Conservation (phyloP, 352 stramenopile genomes). For the Pythium folliculosum region DNA sequence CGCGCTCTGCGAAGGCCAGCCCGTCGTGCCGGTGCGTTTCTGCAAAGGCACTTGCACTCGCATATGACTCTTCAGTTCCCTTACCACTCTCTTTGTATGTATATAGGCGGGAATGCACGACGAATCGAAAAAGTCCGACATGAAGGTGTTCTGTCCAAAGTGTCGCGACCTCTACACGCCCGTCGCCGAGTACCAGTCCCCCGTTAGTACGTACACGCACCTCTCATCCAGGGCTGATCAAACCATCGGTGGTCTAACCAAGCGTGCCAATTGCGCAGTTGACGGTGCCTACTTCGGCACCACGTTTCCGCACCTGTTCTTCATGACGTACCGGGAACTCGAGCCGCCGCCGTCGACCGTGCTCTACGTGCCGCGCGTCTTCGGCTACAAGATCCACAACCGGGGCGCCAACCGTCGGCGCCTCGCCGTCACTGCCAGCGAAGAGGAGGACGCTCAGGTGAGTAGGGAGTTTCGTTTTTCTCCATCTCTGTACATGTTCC, state of each 20-base stretch:
- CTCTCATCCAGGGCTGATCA: not conserved
- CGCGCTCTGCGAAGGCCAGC: conserved; percentile 81
- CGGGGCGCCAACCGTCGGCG: conserved; percentile 82
- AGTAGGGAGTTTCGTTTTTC: conserved; percentile 28
- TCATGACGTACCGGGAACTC: conserved; percentile 96
- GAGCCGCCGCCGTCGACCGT: conserved; percentile 81
- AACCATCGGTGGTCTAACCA: not conserved
- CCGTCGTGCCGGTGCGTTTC: conserved; percentile 72
- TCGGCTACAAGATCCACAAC: conserved; percentile 93
- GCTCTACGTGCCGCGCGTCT: conserved; percentile 89
- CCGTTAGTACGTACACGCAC: conserved; percentile 69
- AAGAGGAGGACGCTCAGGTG: conserved; percentile 84
- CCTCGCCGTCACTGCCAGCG: conserved; percentile 76
- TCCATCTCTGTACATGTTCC: not conserved
- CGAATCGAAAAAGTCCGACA: conserved; percentile 89
- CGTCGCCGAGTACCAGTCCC: conserved; percentile 80
- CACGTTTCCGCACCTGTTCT: conserved; percentile 98
- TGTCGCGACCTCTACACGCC: conserved; percentile 88
- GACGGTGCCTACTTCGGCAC: conserved; percentile 98
- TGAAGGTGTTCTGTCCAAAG: conserved; percentile 91
- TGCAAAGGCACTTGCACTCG: not conserved
- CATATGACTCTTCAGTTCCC: not conserved
- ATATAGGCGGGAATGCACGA: conserved; percentile 79
- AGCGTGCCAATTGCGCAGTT: conserved; percentile 42
- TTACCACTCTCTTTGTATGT: not conserved